A percentile compares a stretch with the other conserved stretches of the same genome.
Evolutionary conservation across 345 rosid species (phyloP).

Genomic region (Rhodamnia rubescens): DNA sequence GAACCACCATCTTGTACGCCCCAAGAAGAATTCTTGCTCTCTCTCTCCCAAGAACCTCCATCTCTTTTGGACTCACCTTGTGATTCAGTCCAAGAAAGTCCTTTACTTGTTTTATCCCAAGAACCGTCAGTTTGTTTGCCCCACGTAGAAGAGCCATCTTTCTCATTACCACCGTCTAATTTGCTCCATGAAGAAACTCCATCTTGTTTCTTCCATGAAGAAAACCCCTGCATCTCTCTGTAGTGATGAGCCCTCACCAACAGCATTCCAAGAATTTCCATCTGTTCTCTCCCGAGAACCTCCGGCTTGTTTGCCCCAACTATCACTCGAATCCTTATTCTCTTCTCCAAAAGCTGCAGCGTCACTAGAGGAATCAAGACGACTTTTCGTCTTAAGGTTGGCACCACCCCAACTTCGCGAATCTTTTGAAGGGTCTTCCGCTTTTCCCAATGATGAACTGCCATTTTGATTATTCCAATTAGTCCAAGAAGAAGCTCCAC

Average conservation of each 20-base stretch:
- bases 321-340: not conserved
- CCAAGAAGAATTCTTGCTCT: not conserved
- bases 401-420: not conserved
- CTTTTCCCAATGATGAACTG: slow-evolving; percentile 2
- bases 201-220: not conserved
- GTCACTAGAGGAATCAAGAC: slow-evolving; percentile 2
- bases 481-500: slow-evolving; percentile 14
- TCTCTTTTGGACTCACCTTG: not conserved
- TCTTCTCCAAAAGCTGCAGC: not conserved
- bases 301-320: slow-evolving; percentile 1
- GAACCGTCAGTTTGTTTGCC: not conserved
- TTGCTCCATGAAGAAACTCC: not conserved
- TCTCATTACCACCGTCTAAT: not conserved
- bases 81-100: not conserved
- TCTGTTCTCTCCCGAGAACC: not conserved
- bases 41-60: not conserved
- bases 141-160: not conserved
- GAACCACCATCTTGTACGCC: not conserved
- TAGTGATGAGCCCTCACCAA: not conserved
- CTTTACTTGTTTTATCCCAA: slow-evolving; percentile 12
- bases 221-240: not conserved
- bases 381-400: not conserved
- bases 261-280: not conserved
- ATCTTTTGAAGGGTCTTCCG: slow-evolving; percentile 1
- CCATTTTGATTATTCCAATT: slow-evolving; percentile 4